phyloP scores from a whole-genome alignment of 208 protist species.

The Leishmania gerbilli region DNA sequence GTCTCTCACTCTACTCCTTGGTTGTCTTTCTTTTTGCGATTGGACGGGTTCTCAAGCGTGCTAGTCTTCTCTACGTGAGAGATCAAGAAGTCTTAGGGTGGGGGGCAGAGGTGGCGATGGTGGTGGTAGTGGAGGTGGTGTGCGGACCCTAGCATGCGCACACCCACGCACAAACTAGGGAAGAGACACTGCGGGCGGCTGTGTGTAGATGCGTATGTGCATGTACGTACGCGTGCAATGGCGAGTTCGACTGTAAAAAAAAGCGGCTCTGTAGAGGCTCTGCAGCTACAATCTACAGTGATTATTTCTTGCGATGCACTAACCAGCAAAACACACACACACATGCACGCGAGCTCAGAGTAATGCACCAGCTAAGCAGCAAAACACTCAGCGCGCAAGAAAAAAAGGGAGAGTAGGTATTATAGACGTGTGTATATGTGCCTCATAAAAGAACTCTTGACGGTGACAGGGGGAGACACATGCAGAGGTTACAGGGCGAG shows the following conservation, averaged over 20 bases:
- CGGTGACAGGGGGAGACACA: neutral
- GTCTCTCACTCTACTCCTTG: neutral
- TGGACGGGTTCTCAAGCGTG: neutral
- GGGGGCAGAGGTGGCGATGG: neutral
- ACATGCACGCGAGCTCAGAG: neutral
- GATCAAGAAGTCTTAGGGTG: neutral
- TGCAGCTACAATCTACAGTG: neutral
- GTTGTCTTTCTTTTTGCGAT: neutral
- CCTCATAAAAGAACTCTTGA: too few relatives aligned
- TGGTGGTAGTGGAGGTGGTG: neutral
- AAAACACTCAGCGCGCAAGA: neutral
- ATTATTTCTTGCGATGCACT: neutral
- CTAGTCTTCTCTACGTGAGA: neutral
- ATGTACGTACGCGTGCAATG: neutral
- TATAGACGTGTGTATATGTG: neutral
- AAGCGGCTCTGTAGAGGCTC: neutral
- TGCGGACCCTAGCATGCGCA: neutral
- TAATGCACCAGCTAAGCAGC: neutral
- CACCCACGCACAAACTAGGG: neutral
- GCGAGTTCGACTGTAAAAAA: neutral
- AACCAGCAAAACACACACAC: neutral
- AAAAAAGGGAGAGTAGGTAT: neutral
- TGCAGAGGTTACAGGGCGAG: neutral
- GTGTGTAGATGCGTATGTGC: neutral
- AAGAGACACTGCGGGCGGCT: neutral